Percentiles rank a stretch among this genome's conserved stretches.
Conservation (phyloP, 495 filamentous ascomycete genomes). For the Penicillium cataractarum region DNA sequence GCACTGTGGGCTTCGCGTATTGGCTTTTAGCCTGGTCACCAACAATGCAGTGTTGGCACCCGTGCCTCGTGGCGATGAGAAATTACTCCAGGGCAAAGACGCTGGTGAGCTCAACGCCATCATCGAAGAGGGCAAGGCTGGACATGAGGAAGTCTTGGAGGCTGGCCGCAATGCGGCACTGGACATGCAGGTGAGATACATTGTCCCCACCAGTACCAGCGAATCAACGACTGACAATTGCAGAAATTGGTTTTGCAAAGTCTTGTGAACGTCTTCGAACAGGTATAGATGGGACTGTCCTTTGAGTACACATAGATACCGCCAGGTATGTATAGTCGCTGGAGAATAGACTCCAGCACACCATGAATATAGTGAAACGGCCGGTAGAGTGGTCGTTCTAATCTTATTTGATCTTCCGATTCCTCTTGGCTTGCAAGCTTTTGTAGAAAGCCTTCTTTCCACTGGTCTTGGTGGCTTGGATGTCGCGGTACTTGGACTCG, state of each 20-base stretch:
- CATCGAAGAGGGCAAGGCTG: conserved; percentile 66
- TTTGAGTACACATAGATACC: background rate
- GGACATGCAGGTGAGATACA: conserved; percentile 65
- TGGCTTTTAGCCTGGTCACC: conserved; percentile 78
- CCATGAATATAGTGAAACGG: background rate
- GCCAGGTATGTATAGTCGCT: background rate
- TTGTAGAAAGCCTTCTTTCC: conserved; percentile 77
- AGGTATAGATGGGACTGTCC: conserved; percentile 4
- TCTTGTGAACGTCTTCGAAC: conserved; percentile 36
- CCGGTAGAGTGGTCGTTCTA: background rate
- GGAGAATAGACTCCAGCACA: background rate
- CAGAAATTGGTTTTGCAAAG: conserved; percentile 47
- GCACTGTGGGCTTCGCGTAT: conserved; percentile 69
- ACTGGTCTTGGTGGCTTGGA: conserved; percentile 67
- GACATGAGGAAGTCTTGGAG: conserved; percentile 74
- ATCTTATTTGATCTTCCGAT: conserved; percentile 38
- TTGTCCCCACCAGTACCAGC: background rate
- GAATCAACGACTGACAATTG: conserved; percentile 22
- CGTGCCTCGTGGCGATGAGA: conserved; percentile 64
- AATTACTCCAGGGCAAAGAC: conserved; percentile 42
- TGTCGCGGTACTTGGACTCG: conserved; percentile 70
- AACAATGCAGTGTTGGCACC: conserved; percentile 70
- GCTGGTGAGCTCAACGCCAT: conserved; percentile 56
- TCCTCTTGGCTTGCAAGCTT: conserved; percentile 61
- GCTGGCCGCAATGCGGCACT: conserved; percentile 62